Base-by-base conservation (phyloP, 2,329 filamentous ascomycete genomes). In the Nectriaceae sp. region DNA sequence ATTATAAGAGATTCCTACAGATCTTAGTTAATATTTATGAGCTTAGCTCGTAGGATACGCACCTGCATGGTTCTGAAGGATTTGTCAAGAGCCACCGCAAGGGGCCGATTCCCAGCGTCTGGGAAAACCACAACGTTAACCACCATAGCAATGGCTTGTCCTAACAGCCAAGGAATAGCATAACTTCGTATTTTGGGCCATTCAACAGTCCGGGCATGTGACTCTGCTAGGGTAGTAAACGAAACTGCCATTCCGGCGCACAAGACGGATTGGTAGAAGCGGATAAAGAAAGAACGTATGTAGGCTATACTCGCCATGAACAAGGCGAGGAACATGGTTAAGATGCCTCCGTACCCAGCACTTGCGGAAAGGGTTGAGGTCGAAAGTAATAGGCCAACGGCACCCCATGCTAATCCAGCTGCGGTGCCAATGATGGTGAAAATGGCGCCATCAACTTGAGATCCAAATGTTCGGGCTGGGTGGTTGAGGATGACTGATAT, bases 401-500 rank as follows among this genome's bases (percentile, higher is more conserved):
- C 69, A 3, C 80, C 81, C 75, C 80, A 82, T 11, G 73, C 79
- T 6, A 84, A 62, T 2, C 81, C 81, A 22, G 72, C 69, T 4
- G 75, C 75, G 1, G 77, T 77, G 3, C 81, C 81, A 5, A 79
- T 22, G n/a, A 73, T 75, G 4, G 79, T 83, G 18, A 79, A 63
- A 36, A 80, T 46, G 4, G 75, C 65, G 2, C 81, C 81, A 58
- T 84, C 81, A 19, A 84, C 62, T 54, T 84, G 80, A 11, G 79
- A 75, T 5, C 81, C 81, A 43, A 83, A 57, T 2, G 78, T 75
- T 31, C 81, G 71, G 19, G 76, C 78, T 3, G 81, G 72, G 55
- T 84, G 81, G 49, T 83, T 84, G 38, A 84, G 56, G 18, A 83
- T 73, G n/a, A 76, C 69, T 3, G 80, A 83, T 40, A 84, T 63